These are phyloP conservation scores for Paracamarosporium sp. DNA, from an alignment of 2,329 filamentous ascomycete species.

Conservation along the genomic window DNA sequence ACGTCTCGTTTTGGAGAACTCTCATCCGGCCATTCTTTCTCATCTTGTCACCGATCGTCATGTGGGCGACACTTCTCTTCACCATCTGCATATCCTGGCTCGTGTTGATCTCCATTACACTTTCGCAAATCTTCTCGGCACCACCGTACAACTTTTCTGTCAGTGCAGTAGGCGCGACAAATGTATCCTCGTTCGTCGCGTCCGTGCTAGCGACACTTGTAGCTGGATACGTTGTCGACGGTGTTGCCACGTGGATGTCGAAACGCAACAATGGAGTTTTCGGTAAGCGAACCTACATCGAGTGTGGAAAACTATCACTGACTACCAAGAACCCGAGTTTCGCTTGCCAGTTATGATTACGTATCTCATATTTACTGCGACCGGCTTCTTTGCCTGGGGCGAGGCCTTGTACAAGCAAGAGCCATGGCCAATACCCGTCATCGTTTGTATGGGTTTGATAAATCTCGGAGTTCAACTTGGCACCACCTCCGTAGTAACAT, in stretches of 20 bases:
- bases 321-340: constrained; percentile 30
- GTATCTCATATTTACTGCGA: constrained; percentile 27
- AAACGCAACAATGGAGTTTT: constrained; percentile 30
- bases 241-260: constrained; percentile 30
- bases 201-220: constrained; percentile 26
- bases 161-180: constrained; percentile 28
- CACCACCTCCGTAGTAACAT: constrained; percentile 29
- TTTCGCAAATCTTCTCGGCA: constrained; percentile 34
- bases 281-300: constrained; percentile 15
- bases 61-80: constrained; percentile 32
- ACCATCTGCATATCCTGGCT: constrained; percentile 37
- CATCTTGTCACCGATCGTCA: constrained; percentile 25
- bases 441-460: constrained; percentile 34
- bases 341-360: constrained; percentile 31
- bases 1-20: constrained; percentile 29
- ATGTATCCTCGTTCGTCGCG: constrained; percentile 31
- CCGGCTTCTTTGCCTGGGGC: constrained; percentile 35
- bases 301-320: neutral
- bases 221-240: constrained; percentile 26
- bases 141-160: constrained; percentile 34
- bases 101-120: constrained; percentile 30
- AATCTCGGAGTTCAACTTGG: constrained; percentile 32
- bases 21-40: constrained; percentile 26
- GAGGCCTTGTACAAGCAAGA: constrained; percentile 22
- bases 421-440: constrained; percentile 32